phyloP scores from a whole-genome alignment of 2,329 filamentous ascomycete genomes.

The Plenodomus tracheiphilus region DNA sequence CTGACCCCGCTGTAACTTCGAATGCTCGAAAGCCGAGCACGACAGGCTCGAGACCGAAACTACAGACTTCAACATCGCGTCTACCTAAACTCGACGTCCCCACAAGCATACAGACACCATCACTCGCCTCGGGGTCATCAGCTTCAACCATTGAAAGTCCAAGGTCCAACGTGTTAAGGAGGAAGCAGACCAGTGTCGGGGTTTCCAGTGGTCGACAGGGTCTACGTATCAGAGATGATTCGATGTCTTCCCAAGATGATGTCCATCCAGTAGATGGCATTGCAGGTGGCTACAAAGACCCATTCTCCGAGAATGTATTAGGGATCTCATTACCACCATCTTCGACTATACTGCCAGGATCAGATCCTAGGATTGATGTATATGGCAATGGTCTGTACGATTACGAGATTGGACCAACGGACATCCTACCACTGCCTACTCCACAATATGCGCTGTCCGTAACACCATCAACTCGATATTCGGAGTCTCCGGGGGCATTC shows the following conservation, averaged over 20 bases:
- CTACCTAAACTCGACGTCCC: conserved; percentile 43
- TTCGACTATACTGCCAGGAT: conserved; percentile 31
- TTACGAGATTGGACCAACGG: conserved; percentile 60
- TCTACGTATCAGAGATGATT: conserved; percentile 34
- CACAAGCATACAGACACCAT: conserved; percentile 47
- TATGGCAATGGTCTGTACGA: conserved; percentile 29
- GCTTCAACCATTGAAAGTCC: conserved; percentile 52
- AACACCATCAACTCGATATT: conserved; percentile 76
- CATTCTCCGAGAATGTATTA: conserved; percentile 48
- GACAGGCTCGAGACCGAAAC: conserved; percentile 24
- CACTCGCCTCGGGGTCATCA: conserved; percentile 54
- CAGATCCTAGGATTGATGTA: conserved; percentile 31
- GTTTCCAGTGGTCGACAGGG: conserved; percentile 32
- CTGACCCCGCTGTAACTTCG: conserved; percentile 25
- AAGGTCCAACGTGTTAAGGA: conserved; percentile 47
- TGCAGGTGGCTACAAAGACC: conserved; percentile 43
- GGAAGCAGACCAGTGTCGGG: conserved; percentile 50
- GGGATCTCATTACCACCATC: conserved; percentile 48
- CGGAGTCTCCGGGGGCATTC: conserved; percentile 72
- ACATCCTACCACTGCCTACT: conserved; percentile 68
- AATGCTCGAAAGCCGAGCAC: conserved; percentile 19
- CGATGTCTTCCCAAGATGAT: conserved; percentile 42
- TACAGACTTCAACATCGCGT: conserved; percentile 34
- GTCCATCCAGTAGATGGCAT: conserved; percentile 27
- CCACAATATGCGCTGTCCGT: conserved; percentile 68